phyloP scores from a whole-genome alignment of 225 moss, liverwort and hornwort species.

The Polytrichum commune region DNA sequence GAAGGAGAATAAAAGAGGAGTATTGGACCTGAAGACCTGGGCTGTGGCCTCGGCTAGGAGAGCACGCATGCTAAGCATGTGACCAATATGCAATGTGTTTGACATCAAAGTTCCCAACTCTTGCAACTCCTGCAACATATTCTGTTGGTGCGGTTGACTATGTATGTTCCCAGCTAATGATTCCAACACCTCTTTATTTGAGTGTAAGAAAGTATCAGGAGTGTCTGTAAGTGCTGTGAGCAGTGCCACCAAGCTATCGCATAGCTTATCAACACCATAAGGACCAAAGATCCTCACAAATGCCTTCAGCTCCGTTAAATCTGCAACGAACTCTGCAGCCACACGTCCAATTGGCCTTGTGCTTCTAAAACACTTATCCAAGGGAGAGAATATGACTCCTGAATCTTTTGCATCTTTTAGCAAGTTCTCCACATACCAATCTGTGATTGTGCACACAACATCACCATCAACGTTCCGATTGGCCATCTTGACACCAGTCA shows the following conservation, averaged over 20 bases:
- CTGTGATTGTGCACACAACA: constrained; percentile 71
- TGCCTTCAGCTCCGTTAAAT: constrained; percentile 90
- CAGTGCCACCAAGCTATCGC: constrained; percentile 65
- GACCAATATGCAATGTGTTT: constrained; percentile 72
- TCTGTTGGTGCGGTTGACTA: constrained; percentile 61
- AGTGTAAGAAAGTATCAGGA: constrained; percentile 63
- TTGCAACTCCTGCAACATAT: constrained; percentile 68
- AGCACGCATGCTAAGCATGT: constrained; percentile 86
- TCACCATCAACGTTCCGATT: constrained; percentile 72
- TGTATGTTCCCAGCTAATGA: constrained; percentile 69
- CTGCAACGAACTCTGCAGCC: constrained; percentile 75
- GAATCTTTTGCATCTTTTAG: constrained; percentile 64
- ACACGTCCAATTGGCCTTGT: constrained; percentile 59
- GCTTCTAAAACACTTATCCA: constrained; percentile 88
- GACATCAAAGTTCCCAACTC: constrained; percentile 82
- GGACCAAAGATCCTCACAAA: constrained; percentile 97
- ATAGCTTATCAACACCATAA: constrained; percentile 89
- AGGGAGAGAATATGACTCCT: constrained; percentile 75
- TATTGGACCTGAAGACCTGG: constrained; percentile 87
- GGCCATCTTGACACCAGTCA: constrained; percentile 44
- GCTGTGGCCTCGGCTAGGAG: constrained; percentile 88
- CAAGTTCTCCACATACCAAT: constrained; percentile 93
- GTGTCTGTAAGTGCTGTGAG: constrained; percentile 64
- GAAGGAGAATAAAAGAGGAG: constrained; percentile 92
- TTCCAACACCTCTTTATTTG: constrained; percentile 80